A percentile compares a stretch with the other conserved stretches of the same genome.
Conservation (phyloP, 108 stramenopile species). For the Epithemia pelagica region DNA sequence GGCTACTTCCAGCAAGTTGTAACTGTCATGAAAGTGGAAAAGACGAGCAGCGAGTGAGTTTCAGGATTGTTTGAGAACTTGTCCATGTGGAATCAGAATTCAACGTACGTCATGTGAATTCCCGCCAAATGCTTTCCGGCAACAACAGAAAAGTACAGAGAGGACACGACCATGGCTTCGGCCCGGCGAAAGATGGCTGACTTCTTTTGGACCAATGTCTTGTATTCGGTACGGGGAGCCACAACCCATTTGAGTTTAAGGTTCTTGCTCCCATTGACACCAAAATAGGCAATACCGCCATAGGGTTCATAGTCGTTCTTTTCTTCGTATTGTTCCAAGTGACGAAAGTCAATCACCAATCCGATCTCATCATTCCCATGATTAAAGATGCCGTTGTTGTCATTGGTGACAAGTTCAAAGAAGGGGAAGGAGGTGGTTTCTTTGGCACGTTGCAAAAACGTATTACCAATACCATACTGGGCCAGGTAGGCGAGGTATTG, state of each 20-base stretch:
- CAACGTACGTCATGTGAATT: background rate
- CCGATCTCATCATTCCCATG: background rate
- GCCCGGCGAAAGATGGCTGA: background rate
- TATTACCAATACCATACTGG: background rate
- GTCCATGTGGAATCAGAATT: too few species aligned
- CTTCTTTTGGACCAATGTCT: background rate
- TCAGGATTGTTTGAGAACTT: too few species aligned
- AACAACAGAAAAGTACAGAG: background rate
- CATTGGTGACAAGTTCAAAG: too few species aligned
- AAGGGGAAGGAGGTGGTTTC: background rate
- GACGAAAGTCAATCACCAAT: background rate
- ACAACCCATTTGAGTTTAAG: background rate
- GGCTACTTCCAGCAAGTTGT: background rate
- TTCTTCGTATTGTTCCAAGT: background rate
- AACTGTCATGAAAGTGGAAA: too few species aligned
- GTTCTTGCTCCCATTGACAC: background rate
- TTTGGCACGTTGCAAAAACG: background rate
- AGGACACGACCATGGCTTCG: background rate
- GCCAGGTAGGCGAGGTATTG: background rate
- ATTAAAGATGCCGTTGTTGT: too few species aligned
- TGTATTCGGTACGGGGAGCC: background rate
- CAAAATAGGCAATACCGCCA: background rate
- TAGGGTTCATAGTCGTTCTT: background rate
- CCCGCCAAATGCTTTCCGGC: background rate
- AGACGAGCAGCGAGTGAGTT: too few species aligned